These are phyloP conservation scores for Claviceps lovelessii DNA, from an alignment of 2,329 filamentous ascomycete genomes.

Conservation along the genomic window DNA sequence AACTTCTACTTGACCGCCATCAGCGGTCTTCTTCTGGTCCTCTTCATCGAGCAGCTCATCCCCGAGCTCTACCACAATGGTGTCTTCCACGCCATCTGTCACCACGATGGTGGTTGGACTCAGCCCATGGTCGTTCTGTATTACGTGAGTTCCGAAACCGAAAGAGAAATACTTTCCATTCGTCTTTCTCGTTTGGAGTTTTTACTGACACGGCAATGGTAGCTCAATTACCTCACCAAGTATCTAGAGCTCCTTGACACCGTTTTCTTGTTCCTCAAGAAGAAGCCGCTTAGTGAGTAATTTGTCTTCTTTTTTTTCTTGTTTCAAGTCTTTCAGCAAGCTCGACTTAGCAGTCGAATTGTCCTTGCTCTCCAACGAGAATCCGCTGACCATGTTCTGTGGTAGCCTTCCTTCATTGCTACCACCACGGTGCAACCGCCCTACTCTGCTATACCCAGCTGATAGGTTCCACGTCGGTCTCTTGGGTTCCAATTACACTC, in stretches of 20 bases:
- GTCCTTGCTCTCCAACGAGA: background rate
- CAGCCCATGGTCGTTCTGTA: constrained; percentile 86
- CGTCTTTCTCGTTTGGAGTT: background rate
- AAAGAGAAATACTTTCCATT: background rate
- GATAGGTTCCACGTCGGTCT: constrained; percentile 80
- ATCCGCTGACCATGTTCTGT: constrained; percentile 17
- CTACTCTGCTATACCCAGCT: constrained; percentile 97
- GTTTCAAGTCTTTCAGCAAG: background rate
- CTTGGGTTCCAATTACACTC: constrained; percentile 85
- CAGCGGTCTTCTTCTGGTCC: constrained; percentile 62
- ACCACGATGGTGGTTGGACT: constrained; percentile 73
- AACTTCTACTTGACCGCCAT: constrained; percentile 87
- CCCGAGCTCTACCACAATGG: constrained; percentile 69
- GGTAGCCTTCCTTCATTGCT: constrained; percentile 87
- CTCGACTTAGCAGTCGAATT: background rate
- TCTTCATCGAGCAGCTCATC: constrained; percentile 85
- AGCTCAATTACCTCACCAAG: constrained; percentile 98
- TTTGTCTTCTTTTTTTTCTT: background rate
- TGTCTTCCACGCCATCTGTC: constrained; percentile 80
- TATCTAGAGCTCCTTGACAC: constrained; percentile 93
- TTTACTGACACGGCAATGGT: constrained; percentile 6
- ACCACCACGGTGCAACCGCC: constrained; percentile 93
- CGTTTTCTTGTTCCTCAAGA: constrained; percentile 95
- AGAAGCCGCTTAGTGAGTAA: constrained; percentile 69
- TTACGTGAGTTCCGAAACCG: constrained; percentile 54